A percentile compares a stretch with the other conserved stretches of the same genome.
Conservation (phyloP, 2,329 filamentous ascomycete species). For the Nigrospora oryzae region DNA sequence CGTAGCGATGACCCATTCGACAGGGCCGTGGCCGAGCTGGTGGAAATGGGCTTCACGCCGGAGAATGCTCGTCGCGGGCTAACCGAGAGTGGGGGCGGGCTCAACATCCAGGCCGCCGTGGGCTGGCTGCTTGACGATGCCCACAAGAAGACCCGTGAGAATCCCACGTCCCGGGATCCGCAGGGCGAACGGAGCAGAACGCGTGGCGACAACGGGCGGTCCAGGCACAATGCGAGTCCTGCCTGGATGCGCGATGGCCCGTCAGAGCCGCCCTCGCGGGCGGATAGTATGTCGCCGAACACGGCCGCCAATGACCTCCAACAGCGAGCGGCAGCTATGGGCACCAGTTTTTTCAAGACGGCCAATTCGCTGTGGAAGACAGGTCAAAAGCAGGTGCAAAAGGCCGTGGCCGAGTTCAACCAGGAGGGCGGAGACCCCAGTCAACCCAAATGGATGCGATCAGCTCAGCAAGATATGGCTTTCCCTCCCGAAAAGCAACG, state of each 20-base stretch:
- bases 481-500: slow-evolving; percentile 23
- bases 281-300: slow-evolving; percentile 48
- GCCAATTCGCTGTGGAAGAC: slow-evolving; percentile 95
- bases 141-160: slow-evolving; percentile 73
- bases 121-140: slow-evolving; percentile 88
- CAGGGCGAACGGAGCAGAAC: slow-evolving; percentile 29
- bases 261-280: slow-evolving; percentile 30
- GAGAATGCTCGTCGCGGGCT: slow-evolving; percentile 78
- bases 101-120: slow-evolving; percentile 79
- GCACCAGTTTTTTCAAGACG: slow-evolving; percentile 80
- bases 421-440: slow-evolving; percentile 62
- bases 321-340: slow-evolving; percentile 74
- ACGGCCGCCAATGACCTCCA: slow-evolving; percentile 63
- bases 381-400: slow-evolving; percentile 84
- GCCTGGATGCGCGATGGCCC: slow-evolving; percentile 56
- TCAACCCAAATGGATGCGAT: slow-evolving; percentile 94
- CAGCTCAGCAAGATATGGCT: slow-evolving; percentile 43
- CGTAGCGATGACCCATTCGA: slow-evolving; percentile 56
- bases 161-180: slow-evolving; percentile 46
- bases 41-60: slow-evolving; percentile 88
- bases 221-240: slow-evolving; percentile 34
- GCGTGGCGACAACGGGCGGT: slow-evolving; percentile 23
- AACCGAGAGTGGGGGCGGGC: slow-evolving; percentile 67
- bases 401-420: slow-evolving; percentile 82
- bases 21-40: slow-evolving; percentile 74